Base-by-base conservation (phyloP, 768 basidiomycete genomes). In the Naganishia vishniacii region DNA sequence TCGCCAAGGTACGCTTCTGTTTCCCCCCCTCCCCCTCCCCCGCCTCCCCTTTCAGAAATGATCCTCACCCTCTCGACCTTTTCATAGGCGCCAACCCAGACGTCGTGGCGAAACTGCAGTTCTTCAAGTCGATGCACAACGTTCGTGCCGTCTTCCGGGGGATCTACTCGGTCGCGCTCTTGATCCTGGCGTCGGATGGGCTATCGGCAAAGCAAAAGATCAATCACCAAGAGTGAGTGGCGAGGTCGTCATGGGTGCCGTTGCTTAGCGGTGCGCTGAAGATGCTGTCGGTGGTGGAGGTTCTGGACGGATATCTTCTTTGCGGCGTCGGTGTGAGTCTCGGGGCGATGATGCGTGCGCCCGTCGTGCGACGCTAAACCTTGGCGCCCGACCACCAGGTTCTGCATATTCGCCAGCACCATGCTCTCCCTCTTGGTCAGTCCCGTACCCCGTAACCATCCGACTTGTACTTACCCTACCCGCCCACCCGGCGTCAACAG, bases 11-110 rank as follows among this genome's bases (percentile, higher is more conserved):
- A 56, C 53, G 51, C n/a, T n/a, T 65, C 61, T 25, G 8, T 13
- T 4, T 34, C 34, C 34, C 34, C 34, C 8, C 34, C 34, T 37
- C 15, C 20, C 32, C 37, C 18, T 46, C 20, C 20, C 25, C 42
- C 25, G 29, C n/a, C 12, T 12, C n/a, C n/a, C n/a, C n/a, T n/a
- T n/a, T n/a, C n/a, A n/a, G n/a, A n/a, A n/a, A n/a, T n/a, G n/a
- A n/a, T n/a, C n/a, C n/a, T 23, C 26, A 11, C 44, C 42, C 28
- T 11, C 42, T 16, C 23, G 48, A 70, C 67, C 64, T 67, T 28
- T 65, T 61, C 15, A 65, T 69, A 69, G 72, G 72, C 18, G 72
- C 72, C 18, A 73, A 70, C 45, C 64, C 71, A 7, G 72, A 73
- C 5, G 71, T 73, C 23, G 41, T 70, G 23, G 66, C 59, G 18